Base-by-base conservation (phyloP, 805 yeast genomes). In the Pichia phayaonensis region DNA sequence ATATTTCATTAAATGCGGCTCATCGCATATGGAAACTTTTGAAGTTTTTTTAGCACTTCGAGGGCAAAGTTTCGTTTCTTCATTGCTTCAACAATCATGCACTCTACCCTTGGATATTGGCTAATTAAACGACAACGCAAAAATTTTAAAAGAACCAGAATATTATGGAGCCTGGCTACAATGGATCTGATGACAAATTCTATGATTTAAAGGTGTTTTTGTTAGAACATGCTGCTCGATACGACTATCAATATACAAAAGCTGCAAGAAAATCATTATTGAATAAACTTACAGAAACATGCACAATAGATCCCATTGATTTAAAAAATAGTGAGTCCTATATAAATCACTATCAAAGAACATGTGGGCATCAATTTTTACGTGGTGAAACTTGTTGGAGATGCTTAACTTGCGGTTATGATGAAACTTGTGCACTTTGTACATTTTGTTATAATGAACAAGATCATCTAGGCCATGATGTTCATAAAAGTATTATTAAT, bases 341-440 rank as follows among this genome's bases (percentile, higher is more conserved):
- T 38, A 63, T 62, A 42, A 58, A 55, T 54, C 95, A 87, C 61
- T 73, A 77, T 21, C 77, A 81, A 18, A 71, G 86, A 64, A 84
- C 92, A 0, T 88, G 96, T 64, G 84, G 88, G 2, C 71, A 83
- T 21, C 80, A 81, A 47, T 84, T 88, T 59, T 72, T 77, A 44
- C 77, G 81, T 45, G 95, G 96, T 7, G 95, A 87, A 61, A 90
- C 94, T 0, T 83, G 88, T 3, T 85, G 85, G 61, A 72, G 90
- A 41, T 88, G 96, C 61, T 59, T 81, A 34, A 77, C 90, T 34
- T 74, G 95, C 67, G 90, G 88, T 0, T 75, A 75, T 46, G 95
- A 88, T 61, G 95, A 86, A 43, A 82, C 92, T 0, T 85, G 95
- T 65, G 95, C 90, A 0, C 67, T 90, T 11, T 90, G 98, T 63